Conservation (phyloP, 768 basidiomycete species). For the Russula olivacea region DNA sequence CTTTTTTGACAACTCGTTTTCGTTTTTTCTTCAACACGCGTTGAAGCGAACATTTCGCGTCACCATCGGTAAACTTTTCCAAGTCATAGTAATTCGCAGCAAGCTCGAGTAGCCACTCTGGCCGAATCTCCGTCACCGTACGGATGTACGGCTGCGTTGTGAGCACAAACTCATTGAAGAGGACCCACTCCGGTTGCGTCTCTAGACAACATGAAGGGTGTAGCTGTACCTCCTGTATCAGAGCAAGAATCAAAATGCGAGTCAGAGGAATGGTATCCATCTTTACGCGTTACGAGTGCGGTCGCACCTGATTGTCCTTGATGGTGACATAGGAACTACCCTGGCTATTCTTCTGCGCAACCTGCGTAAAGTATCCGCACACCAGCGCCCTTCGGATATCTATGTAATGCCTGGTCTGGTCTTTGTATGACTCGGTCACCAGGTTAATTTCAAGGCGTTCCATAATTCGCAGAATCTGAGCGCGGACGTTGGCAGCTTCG, state of each 20-base stretch:
- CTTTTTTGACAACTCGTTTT: background rate
- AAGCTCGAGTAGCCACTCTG: constrained; percentile 76
- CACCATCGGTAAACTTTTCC: constrained; percentile 55
- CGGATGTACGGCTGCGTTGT: constrained; percentile 87
- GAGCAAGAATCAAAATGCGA: constrained; percentile 37
- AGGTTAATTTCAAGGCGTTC: constrained; percentile 81
- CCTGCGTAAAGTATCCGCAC: constrained; percentile 97
- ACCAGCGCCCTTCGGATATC: constrained; percentile 80
- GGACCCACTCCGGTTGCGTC: constrained; percentile 83
- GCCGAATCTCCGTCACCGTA: constrained; percentile 81
- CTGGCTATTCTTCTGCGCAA: constrained; percentile 90
- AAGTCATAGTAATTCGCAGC: constrained; percentile 68
- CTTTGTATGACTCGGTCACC: constrained; percentile 59
- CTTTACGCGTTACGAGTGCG: background rate
- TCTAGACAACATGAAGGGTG: constrained; percentile 89
- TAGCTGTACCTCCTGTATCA: constrained; percentile 54
- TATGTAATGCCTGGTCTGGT: constrained; percentile 43
- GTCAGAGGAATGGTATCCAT: background rate
- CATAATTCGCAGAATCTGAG: constrained; percentile 86
- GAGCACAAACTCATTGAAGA: constrained; percentile 92
- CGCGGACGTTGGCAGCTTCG: constrained; percentile 90
- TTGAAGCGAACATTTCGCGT: constrained; percentile 52
- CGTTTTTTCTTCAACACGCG: constrained; percentile 16
- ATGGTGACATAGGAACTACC: constrained; percentile 84
- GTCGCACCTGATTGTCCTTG: constrained; percentile 84